Base-by-base conservation (phyloP, 139 green algal genomes). In the Chlorella vulgaris region DNA sequence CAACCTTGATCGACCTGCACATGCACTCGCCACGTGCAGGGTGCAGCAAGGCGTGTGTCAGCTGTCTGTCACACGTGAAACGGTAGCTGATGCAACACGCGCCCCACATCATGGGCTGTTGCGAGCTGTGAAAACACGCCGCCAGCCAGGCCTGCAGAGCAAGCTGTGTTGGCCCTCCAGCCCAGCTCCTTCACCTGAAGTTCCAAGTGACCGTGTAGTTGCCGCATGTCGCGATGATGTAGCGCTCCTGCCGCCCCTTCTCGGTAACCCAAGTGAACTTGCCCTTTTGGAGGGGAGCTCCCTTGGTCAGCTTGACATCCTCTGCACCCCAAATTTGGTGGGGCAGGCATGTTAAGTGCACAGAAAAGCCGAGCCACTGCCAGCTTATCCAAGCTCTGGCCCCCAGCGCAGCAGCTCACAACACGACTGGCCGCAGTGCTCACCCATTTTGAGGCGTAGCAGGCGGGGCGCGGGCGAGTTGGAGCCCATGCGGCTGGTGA, bases 251-350 rank as follows among this genome's bases (percentile, higher is more conserved):
- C 40, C 77, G 81, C 47, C 91, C 92, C 13, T 71, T 22, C 87
- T 98, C 91, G 3, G 96, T 98, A 38, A 98, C 86, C 90, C 92
- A 97, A 8, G 93, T 95, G 85, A 97, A 97, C 36, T 89, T 86
- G 15, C 83, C 93, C 73, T 93, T 91, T 51, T 85, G 63, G 58
- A 97, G 81, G 29, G 79, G 82, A 0, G 86, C 78, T 28, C 73
- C 58, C n/a, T 62, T 40, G 66, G 82, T 86, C 43, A 60, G 21
- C 74, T 60, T 70, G n/a, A 31, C 39, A 40, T 80, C 74, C 74
- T 81, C 61, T 81, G 60, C 21, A 2, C 7, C 29, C 0, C 2
- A 28, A 6, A 7, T 47, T 36, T 5, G 35, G 8, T 6, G 33
- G 39, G 0, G 5, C 7, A 1, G 42, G 19, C 42, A 66, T 40